Evolutionary conservation across 2,329 filamentous ascomycete genomes (phyloP), one percentile per base, ranked within the genome.

Genomic region (Fusarium armeniacum): DNA sequence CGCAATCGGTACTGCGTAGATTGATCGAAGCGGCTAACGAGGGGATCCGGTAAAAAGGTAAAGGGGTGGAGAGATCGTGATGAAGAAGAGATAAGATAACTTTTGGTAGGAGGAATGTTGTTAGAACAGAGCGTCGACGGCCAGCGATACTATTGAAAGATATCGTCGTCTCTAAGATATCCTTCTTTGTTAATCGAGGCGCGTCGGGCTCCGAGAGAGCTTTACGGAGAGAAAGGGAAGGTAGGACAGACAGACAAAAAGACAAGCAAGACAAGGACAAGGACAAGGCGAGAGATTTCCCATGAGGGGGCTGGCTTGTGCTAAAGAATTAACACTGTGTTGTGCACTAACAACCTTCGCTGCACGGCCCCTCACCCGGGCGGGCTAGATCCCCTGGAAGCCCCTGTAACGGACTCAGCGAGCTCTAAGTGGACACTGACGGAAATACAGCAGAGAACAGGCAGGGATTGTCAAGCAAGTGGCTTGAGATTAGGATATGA

Each of bases 241-340:
- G 70, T 54, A 70, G 58, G n/a, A 40, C 36, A 38, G 66, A 66
- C 62, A 52, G 61, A 55, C 24, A 45, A 30, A 30, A 30, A 30
- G 24, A 45, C 44, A 32, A 6, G 10, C 40, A n/a, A 61, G 58
- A 62, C 57, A 36, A 49, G 16, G 33, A 35, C 33, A 35, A 40
- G 36, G 53, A 45, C 58, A 32, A 67, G 52, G 70, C 51, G 65
- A 66, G 65, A 69, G 65, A 65, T 73, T 69, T 61, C 54, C 30
- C 62, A 62, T 61, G 70, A 66, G 68, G 71, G 73, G 73, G 73
- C 51, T 74, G 70, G 71, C 65, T 59, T 50, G 55, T 8, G 50
- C 33, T 45, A 58, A 26, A 54, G 35, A 43, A 51, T 43, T 66
- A 30, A 47, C 73, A 75, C 73, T 75, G 73, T 75, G 70, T 58